Conservation (phyloP, 129 eudicot species). For the Pittosporum tobira region DNA sequence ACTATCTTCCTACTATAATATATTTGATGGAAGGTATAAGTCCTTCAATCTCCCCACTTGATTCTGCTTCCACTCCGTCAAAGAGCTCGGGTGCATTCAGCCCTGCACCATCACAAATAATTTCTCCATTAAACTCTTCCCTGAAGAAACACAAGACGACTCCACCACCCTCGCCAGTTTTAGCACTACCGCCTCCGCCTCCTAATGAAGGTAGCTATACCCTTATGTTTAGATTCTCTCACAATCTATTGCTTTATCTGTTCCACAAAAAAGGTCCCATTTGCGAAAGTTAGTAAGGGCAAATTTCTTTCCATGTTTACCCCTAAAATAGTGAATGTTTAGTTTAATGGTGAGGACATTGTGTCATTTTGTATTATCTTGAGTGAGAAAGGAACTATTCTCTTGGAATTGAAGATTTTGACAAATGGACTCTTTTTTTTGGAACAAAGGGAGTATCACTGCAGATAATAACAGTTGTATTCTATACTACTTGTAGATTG, state of each 20-base stretch:
- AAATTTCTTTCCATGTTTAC: no score
- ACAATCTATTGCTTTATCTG: neutral
- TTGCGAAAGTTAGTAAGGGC: no score
- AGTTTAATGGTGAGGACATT: no score
- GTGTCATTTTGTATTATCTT: no score
- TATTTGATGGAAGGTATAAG: constrained; percentile 19
- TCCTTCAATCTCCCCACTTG: constrained; percentile 24
- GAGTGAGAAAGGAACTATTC: no score
- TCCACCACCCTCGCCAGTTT: constrained; percentile 43
- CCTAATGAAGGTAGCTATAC: constrained; percentile 57
- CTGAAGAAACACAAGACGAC: constrained; percentile 7
- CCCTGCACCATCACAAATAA: constrained; percentile 45
- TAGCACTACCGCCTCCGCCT: constrained; percentile 76
- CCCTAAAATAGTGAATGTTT: no score
- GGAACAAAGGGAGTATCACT: no score
- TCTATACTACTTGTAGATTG: constrained; percentile 47
- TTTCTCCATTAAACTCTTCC: constrained; percentile 46
- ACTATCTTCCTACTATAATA: neutral
- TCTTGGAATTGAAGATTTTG: no score
- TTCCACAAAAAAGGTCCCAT: no score
- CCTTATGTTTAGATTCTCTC: neutral
- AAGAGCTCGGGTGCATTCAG: constrained; percentile 14
- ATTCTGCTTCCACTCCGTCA: constrained; percentile 30
- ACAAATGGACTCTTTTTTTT: no score
- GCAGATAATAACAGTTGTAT: neutral